Percentiles rank a stretch among this genome's conserved stretches.
These are phyloP conservation scores for Lactarius evosmus DNA, from an alignment of 768 basidiomycete species.

Conservation along the genomic window DNA sequence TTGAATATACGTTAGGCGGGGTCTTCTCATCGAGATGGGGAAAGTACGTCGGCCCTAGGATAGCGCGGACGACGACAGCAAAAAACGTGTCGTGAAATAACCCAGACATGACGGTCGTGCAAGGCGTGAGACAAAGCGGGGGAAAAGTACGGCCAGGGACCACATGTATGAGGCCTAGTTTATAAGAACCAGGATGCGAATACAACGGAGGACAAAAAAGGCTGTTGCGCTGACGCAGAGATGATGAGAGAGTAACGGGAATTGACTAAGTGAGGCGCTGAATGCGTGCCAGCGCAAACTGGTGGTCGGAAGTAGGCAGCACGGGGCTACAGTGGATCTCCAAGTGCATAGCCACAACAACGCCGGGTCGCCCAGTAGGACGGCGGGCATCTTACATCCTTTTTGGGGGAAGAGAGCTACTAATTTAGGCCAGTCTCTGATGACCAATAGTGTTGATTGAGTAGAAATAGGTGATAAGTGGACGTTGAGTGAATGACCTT, in stretches of 20 bases:
- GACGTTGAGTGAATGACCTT: too few relatives aligned
- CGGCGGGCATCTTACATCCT: neutral
- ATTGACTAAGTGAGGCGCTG: neutral
- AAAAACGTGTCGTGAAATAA: constrained; percentile 35
- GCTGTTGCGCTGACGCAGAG: constrained; percentile 8
- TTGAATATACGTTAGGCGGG: constrained; percentile 20
- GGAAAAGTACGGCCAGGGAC: too few relatives aligned
- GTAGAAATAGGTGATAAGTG: too few relatives aligned
- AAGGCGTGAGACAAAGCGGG: neutral
- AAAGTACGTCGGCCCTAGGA: constrained; percentile 30
- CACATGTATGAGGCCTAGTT: neutral
- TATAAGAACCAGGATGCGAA: constrained; percentile 11
- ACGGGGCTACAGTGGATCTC: neutral
- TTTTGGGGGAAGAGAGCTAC: neutral
- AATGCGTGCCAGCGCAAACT: neutral
- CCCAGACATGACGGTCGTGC: constrained; percentile 19
- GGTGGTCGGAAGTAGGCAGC: neutral
- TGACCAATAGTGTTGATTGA: neutral
- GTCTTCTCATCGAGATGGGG: constrained; percentile 26
- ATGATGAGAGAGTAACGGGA: neutral
- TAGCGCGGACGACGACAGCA: constrained; percentile 32
- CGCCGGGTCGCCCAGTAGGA: too few relatives aligned
- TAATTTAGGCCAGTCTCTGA: neutral
- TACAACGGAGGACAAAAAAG: neutral
- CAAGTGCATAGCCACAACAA: neutral